Base-by-base conservation (phyloP, 2,329 filamentous ascomycete genomes). In the Cytospora mali region DNA sequence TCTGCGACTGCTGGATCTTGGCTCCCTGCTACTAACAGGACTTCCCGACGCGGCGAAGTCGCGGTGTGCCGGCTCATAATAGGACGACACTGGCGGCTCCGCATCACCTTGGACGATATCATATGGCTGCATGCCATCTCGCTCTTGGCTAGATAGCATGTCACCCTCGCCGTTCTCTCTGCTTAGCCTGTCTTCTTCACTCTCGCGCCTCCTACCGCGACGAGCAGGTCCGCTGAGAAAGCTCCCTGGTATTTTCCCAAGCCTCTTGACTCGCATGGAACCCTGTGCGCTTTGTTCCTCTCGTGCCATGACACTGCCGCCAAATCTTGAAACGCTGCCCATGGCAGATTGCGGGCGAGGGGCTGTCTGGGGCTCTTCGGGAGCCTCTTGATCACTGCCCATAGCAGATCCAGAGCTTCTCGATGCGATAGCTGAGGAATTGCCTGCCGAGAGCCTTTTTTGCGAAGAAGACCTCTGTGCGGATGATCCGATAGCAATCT, bases 161-260 rank as follows among this genome's bases (percentile, higher is more conserved):
- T 82, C 80, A 23, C 74, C 76, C 10, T 82, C 80, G 9, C 67
- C 74, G 35, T 79, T 74, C 2, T 61, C 71, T 18, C 66, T 68
- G 25, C 61, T 67, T 1, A 68, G 59, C 46, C 69, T 61, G 46
- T 89, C 87, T 66, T 91, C 88, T 66, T 90, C 88, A 69, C 88
- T 90, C 69, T 73, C 83, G 62, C 86, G 80, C 67, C 88, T 82
- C 65, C 90, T 84, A 28, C 91, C 92, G 68, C 92, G 83, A 60
- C 92, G 85, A 23, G 92, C 90, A 29, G 92, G 92, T 1, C 90
- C 91, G 68, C 90, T 92, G 25, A 95, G 79, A 68, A 94, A 93
- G 64, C 86, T 89, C 1, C 91, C 92, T 2, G 89, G 85, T 9
- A 89, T 81, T 74, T 91, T 91, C 18, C 88, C 89, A 16, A 92